A percentile compares a stretch with the other conserved stretches of the same genome.
Evolutionary conservation across 2,329 filamentous ascomycete genomes (phyloP).

Genomic region (Diplodia seriata): DNA sequence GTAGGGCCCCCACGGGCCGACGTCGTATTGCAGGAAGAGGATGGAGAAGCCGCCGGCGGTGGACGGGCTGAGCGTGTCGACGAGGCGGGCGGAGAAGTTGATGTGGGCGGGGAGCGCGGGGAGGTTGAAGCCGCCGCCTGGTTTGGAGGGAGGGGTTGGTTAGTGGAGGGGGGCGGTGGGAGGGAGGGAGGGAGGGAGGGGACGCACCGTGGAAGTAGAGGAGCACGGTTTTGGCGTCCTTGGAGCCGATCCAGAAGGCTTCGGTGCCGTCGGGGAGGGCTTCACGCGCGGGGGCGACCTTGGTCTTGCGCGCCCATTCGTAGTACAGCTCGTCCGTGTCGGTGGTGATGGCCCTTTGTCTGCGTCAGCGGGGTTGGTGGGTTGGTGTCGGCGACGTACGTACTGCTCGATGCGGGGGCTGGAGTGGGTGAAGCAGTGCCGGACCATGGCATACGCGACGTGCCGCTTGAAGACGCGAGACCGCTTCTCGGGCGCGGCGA

Average conservation of each 20-base stretch:
- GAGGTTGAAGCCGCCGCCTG: constrained; percentile 27
- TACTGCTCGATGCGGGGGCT: not conserved
- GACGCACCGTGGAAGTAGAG: constrained; percentile 24
- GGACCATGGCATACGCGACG: not conserved
- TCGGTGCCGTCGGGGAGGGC: constrained; percentile 18
- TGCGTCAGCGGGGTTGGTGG: not conserved
- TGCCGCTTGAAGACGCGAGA: constrained; percentile 8
- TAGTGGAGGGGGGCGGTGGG: not conserved
- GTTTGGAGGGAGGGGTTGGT: not conserved
- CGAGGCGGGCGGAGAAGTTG: not conserved
- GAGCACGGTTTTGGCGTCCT: constrained; percentile 21
- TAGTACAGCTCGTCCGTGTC: constrained; percentile 14
- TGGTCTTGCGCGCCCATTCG: constrained; percentile 9
- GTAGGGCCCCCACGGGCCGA: constrained; percentile 37
- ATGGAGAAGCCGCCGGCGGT: constrained; percentile 29
- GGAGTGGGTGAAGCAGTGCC: not conserved
- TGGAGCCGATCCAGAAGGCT: constrained; percentile 27
- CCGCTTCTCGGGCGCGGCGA: not conserved
- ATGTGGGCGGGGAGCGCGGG: constrained; percentile 15
- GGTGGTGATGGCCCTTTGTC: not conserved
- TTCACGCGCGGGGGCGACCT: constrained; percentile 6
- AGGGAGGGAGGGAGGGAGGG: not conserved
- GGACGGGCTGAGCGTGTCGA: not conserved
- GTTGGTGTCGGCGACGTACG: not conserved
- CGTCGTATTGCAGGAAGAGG: constrained; percentile 38